Percentiles rank a stretch among this genome's conserved stretches.
phyloP scores from a whole-genome alignment of 2,329 filamentous ascomycete genomes.

The Talaromyces pinophilus region DNA sequence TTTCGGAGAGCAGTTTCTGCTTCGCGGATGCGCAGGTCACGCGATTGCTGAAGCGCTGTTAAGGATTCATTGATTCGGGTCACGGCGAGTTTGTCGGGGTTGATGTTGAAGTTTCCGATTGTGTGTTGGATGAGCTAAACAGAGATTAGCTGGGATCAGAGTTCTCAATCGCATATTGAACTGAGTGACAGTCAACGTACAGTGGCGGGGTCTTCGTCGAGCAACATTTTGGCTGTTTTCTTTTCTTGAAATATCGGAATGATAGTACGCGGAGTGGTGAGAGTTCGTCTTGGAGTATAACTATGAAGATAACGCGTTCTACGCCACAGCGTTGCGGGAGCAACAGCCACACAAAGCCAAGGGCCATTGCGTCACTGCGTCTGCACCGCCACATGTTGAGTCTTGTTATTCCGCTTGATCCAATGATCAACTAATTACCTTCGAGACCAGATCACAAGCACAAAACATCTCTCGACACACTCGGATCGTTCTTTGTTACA shows the following conservation, averaged over 20 bases:
- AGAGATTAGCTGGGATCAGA: neutral
- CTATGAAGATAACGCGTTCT: neutral
- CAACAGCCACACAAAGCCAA: slow-evolving; percentile 38
- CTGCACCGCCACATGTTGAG: slow-evolving; percentile 39
- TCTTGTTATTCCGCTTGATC: slow-evolving; percentile 21
- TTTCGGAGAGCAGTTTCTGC: slow-evolving; percentile 68
- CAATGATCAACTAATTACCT: neutral
- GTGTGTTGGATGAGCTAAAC: slow-evolving; percentile 84
- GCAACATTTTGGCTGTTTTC: slow-evolving; percentile 69
- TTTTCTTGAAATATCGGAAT: neutral
- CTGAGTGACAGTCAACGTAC: slow-evolving; percentile 53
- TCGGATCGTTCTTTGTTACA: neutral
- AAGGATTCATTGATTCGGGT: slow-evolving; percentile 82
- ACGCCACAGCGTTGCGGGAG: slow-evolving; percentile 37
- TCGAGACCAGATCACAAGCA: slow-evolving; percentile 30
- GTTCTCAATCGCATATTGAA: too few species aligned
- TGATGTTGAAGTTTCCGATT: slow-evolving; percentile 91
- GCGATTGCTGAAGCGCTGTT: slow-evolving; percentile 77
- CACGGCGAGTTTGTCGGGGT: slow-evolving; percentile 80
- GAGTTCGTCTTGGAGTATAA: neutral
- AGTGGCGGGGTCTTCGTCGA: slow-evolving; percentile 87
- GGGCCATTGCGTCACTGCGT: slow-evolving; percentile 20
- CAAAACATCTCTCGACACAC: slow-evolving; percentile 1
- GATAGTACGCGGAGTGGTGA: neutral
- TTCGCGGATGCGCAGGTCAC: slow-evolving; percentile 73